phyloP scores from a whole-genome alignment of 768 basidiomycete genomes.

The Termitomyces titanicus region DNA sequence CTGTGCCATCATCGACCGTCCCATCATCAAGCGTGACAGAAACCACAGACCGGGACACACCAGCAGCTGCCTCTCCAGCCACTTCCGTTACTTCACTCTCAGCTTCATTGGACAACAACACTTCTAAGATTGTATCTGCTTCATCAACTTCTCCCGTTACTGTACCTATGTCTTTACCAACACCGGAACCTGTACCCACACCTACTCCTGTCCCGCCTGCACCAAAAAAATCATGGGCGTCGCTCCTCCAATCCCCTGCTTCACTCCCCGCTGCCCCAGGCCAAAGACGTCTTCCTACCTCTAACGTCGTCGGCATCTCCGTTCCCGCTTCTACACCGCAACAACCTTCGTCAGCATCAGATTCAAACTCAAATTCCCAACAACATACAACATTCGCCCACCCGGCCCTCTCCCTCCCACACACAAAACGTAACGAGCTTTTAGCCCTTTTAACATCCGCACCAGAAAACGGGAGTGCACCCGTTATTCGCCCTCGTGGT shows the following conservation, averaged over 20 bases:
- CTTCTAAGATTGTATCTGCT: slow-evolving; percentile 3
- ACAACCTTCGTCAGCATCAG: slow-evolving; percentile 18
- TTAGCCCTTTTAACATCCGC: slow-evolving; percentile 49
- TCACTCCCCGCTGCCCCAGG: slow-evolving; percentile 34
- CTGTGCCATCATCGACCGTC: slow-evolving; percentile 28
- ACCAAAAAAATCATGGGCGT: slow-evolving; percentile 75
- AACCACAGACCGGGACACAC: slow-evolving; percentile 46
- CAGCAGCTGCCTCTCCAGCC: slow-evolving; percentile 52
- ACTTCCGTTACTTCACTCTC: slow-evolving; percentile 46
- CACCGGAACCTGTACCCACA: slow-evolving; percentile 4
- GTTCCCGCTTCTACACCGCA: slow-evolving; percentile 47
- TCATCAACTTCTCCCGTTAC: not conserved
- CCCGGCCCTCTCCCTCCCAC: slow-evolving; percentile 16
- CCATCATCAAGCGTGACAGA: slow-evolving; percentile 50
- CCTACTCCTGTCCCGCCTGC: slow-evolving; percentile 23
- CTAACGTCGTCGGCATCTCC: slow-evolving; percentile 71
- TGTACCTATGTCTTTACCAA: slow-evolving; percentile 1
- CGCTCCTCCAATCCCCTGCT: slow-evolving; percentile 51
- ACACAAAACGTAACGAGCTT: slow-evolving; percentile 40
- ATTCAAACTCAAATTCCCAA: slow-evolving; percentile 13
- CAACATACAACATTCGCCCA: slow-evolving; percentile 20
- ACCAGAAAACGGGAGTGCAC: not conserved
- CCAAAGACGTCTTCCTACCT: slow-evolving; percentile 54
- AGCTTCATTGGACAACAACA: slow-evolving; percentile 34
- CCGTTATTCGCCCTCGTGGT: slow-evolving; percentile 62